Evolutionary conservation across 2,329 filamentous ascomycete species (phyloP).

Genomic region (Fusarium hostae): DNA sequence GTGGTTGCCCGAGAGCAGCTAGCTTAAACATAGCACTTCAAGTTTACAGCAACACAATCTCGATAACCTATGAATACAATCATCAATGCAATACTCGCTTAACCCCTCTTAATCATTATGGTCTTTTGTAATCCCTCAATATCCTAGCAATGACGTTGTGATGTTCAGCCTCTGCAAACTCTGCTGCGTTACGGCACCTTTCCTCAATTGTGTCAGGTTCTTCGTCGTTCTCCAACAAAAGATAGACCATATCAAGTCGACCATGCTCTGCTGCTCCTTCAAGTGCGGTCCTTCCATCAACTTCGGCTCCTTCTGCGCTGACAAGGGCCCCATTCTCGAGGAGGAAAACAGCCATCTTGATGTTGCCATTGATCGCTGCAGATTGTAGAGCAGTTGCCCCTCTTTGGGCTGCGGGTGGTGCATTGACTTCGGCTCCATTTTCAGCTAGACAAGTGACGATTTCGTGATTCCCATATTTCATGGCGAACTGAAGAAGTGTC

Average conservation of each 20-base stretch:
- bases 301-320: fast-evolving
- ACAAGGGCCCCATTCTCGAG: not conserved
- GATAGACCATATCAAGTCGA: constrained; percentile 14
- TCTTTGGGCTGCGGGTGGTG: fast-evolving
- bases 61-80: constrained; percentile 12
- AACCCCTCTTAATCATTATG: fast-evolving
- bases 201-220: not conserved
- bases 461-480: fast-evolving
- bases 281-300: not conserved
- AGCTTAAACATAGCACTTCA: not conserved
- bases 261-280: constrained; percentile 1
- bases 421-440: fast-evolving
- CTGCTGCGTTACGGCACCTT: not conserved
- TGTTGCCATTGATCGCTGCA: not conserved
- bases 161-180: not conserved
- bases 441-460: constrained; percentile 20
- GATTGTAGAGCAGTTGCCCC: constrained; percentile 6
- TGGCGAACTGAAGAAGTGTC: not conserved
- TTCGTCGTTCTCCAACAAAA: constrained; percentile 14
- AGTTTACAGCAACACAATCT: not conserved
- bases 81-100: not conserved
- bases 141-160: not conserved
- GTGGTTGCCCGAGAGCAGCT: fast-evolving
- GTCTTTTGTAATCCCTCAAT: not conserved
- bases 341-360: not conserved